These are phyloP conservation scores for Coemansia sp. DNA, from an alignment of 192 early-diverging fungal genomes.

Conservation along the genomic window DNA sequence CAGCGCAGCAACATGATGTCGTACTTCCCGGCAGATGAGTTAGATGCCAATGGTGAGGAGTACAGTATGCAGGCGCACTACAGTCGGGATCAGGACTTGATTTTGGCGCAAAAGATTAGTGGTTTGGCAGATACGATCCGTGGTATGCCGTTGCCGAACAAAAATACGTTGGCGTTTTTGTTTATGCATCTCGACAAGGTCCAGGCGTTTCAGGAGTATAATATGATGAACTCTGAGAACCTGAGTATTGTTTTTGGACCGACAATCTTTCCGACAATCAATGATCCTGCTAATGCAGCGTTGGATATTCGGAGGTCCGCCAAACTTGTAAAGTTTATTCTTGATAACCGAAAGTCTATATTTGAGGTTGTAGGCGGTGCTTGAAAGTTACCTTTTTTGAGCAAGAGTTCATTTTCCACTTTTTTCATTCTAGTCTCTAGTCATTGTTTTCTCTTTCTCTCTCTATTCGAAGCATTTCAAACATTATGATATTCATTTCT, in stretches of 20 bases:
- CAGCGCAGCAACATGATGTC: conserved; percentile 29
- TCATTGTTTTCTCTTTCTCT: conserved; percentile 5
- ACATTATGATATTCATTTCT: no score
- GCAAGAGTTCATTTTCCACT: conserved; percentile 3
- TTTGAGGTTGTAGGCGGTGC: conserved; percentile 15
- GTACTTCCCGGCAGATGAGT: conserved; percentile 16
- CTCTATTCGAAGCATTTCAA: neutral
- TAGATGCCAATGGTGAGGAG: conserved; percentile 5
- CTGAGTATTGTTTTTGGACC: conserved; percentile 92
- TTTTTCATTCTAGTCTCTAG: neutral
- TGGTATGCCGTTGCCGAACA: conserved; percentile 73
- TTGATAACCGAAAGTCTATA: conserved; percentile 37
- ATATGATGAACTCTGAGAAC: conserved; percentile 87
- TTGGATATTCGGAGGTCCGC: conserved; percentile 35
- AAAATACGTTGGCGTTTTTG: conserved; percentile 75
- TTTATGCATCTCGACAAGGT: conserved; percentile 81
- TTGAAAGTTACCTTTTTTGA: no score
- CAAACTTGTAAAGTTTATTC: conserved; percentile 38
- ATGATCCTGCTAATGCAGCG: conserved; percentile 25
- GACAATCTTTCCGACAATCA: conserved; percentile 51
- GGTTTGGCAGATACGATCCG: conserved; percentile 48
- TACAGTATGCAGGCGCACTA: conserved; percentile 3
- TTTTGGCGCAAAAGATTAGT: conserved; percentile 25
- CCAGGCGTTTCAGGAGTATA: conserved; percentile 68
- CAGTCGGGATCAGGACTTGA: conserved; percentile 18